Evolutionary conservation across 2,329 filamentous ascomycete genomes (phyloP).

Genomic region (Ophiocordyceps camponoti-saundersi): DNA sequence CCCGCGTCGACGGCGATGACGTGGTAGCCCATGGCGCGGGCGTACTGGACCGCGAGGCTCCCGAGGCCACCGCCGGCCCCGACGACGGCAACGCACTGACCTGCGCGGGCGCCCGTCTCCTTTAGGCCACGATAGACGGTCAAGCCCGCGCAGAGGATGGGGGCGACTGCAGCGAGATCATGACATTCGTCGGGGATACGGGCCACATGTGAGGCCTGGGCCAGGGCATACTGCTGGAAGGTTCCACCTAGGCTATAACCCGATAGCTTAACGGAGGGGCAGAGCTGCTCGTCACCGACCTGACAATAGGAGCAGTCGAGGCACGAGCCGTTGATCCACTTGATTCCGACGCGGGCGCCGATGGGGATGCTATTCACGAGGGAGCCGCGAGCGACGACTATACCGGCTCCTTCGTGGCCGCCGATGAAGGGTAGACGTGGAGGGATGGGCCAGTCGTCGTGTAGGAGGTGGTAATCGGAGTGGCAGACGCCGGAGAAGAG

Average conservation of each 20-base stretch:
- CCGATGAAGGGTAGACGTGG: constrained; percentile 75
- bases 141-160: constrained; percentile 70
- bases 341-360: constrained; percentile 76
- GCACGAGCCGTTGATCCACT: constrained; percentile 86
- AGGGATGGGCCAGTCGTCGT: constrained; percentile 78
- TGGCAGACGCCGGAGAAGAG: constrained; percentile 86
- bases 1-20: constrained; percentile 72
- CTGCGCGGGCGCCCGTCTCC: constrained; percentile 58
- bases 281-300: constrained; percentile 67
- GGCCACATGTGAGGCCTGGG: constrained; percentile 72
- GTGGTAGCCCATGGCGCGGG: constrained; percentile 73
- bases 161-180: constrained; percentile 61
- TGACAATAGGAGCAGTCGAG: constrained; percentile 72
- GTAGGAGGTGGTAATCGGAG: constrained; percentile 65
- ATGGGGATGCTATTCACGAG: constrained; percentile 64
- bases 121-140: constrained; percentile 88
- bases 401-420: constrained; percentile 63
- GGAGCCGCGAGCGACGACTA: constrained; percentile 64
- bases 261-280: constrained; percentile 55
- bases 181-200: constrained; percentile 57
- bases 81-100: constrained; percentile 68
- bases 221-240: constrained; percentile 86
- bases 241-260: constrained; percentile 87
- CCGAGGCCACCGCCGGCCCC: constrained; percentile 76
- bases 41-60: constrained; percentile 67